These are phyloP conservation scores for Sicyos baderoa DNA, from an alignment of 306 rosid genomes.

Conservation along the genomic window DNA sequence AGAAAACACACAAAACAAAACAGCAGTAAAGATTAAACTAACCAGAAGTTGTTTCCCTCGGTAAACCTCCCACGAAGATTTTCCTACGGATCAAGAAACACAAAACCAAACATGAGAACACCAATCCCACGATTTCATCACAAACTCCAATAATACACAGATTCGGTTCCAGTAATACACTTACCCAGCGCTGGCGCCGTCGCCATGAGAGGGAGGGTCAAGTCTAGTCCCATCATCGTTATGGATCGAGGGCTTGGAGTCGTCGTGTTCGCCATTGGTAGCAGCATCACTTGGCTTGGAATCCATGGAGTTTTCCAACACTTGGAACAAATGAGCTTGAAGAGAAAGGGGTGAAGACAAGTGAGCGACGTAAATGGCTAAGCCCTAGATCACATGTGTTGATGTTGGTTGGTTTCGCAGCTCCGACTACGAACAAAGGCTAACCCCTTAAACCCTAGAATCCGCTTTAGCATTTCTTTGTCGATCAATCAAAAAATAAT, in stretches of 20 bases:
- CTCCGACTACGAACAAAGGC: not conserved
- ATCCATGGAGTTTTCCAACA: conserved; percentile 48
- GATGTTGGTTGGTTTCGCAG: not conserved
- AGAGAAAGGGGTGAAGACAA: not conserved
- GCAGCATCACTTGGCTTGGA: conserved; percentile 35
- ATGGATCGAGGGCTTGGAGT: conserved; percentile 36
- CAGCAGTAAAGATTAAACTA: not conserved
- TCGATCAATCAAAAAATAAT: too few relatives aligned
- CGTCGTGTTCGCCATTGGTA: conserved; percentile 42
- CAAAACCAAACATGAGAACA: not conserved
- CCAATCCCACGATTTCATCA: too few relatives aligned
- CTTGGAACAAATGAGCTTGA: not conserved
- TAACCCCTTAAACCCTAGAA: not conserved
- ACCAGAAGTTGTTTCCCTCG: not conserved
- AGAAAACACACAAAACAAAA: not conserved
- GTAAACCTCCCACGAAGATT: too few relatives aligned
- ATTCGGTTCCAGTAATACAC: too few relatives aligned
- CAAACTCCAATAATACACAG: too few relatives aligned
- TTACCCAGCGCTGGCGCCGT: conserved; percentile 97
- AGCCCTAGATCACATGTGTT: conserved; percentile 14
- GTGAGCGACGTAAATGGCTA: not conserved
- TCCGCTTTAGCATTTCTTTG: too few relatives aligned
- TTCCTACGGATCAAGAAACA: not conserved
- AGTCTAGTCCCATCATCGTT: conserved; percentile 50
- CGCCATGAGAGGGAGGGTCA: conserved; percentile 62